These are phyloP conservation scores for Sarocladiaceae sp. DNA, from an alignment of 2,329 filamentous ascomycete genomes.

Conservation along the genomic window DNA sequence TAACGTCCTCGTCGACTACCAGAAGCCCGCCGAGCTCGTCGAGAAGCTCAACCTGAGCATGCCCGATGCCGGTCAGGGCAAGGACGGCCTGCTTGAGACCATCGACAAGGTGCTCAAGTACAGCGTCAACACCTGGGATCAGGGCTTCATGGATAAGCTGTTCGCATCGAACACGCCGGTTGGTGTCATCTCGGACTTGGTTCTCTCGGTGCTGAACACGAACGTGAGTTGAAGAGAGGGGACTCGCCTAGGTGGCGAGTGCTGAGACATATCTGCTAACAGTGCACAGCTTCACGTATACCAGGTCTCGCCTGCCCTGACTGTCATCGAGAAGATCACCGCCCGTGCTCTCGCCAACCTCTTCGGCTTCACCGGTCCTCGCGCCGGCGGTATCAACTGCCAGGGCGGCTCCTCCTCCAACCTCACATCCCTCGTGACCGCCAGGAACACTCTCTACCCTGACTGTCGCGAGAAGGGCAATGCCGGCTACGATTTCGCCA, in stretches of 20 bases:
- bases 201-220: conserved; percentile 83
- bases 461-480: conserved; percentile 70
- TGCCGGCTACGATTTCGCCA: conserved; percentile 56
- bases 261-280: conserved; percentile 8
- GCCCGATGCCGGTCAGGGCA: conserved; percentile 53
- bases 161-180: conserved; percentile 87
- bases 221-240: conserved; percentile 58
- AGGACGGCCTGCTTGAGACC: conserved; percentile 66
- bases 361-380: conserved; percentile 67
- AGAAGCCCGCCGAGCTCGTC: conserved; percentile 50
- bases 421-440: conserved; percentile 76
- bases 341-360: conserved; percentile 64
- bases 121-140: conserved; percentile 97
- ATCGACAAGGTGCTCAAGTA: conserved; percentile 69
- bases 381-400: conserved; percentile 68
- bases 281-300: conserved; percentile 69
- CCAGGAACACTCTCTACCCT: conserved; percentile 79
- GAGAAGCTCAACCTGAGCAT: conserved; percentile 53
- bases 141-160: conserved; percentile 92
- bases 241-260: neutral
- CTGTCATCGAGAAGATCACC: conserved; percentile 81
- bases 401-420: conserved; percentile 84
- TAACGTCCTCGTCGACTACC: conserved; percentile 58
- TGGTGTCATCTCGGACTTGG: conserved; percentile 76
- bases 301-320: conserved; percentile 84